These are phyloP conservation scores for Suillus paluster DNA, from an alignment of 768 basidiomycete species.

Conservation along the genomic window DNA sequence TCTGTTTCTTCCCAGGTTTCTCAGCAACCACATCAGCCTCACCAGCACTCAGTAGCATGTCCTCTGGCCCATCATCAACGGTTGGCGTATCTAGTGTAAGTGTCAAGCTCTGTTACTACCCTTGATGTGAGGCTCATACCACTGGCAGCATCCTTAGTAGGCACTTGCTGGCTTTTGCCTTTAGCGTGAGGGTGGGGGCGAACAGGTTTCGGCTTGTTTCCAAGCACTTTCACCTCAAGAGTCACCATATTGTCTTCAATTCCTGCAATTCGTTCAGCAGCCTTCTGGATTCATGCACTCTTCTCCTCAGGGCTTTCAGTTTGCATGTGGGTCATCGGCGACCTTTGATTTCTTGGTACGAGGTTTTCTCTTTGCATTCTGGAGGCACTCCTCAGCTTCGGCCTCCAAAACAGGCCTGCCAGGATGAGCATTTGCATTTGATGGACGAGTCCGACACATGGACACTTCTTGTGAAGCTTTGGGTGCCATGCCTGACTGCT, in stretches of 20 bases:
- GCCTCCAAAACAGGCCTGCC: conserved; percentile 8
- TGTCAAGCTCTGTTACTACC: background rate
- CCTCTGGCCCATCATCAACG: background rate
- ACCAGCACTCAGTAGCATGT: background rate
- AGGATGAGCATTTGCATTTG: conserved; percentile 11
- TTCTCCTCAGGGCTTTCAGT: conserved; percentile 1
- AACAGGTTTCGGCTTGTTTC: conserved; percentile 1
- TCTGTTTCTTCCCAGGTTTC: background rate
- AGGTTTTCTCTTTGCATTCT: background rate
- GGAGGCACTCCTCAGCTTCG: conserved; percentile 12
- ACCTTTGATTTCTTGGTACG: background rate
- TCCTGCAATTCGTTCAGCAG: background rate
- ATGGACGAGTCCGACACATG: background rate
- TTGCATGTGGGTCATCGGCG: background rate
- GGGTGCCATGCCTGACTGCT: background rate
- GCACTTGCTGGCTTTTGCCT: background rate
- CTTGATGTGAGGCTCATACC: background rate
- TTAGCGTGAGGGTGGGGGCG: conserved; percentile 2
- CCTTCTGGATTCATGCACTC: background rate
- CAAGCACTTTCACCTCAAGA: background rate
- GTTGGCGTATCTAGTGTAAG: background rate
- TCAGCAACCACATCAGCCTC: background rate
- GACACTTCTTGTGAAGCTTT: background rate
- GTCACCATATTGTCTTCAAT: background rate
- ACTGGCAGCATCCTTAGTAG: background rate